Evolutionary conservation across 2,329 filamentous ascomycete species (phyloP).

Genomic region (Phoma sp.): DNA sequence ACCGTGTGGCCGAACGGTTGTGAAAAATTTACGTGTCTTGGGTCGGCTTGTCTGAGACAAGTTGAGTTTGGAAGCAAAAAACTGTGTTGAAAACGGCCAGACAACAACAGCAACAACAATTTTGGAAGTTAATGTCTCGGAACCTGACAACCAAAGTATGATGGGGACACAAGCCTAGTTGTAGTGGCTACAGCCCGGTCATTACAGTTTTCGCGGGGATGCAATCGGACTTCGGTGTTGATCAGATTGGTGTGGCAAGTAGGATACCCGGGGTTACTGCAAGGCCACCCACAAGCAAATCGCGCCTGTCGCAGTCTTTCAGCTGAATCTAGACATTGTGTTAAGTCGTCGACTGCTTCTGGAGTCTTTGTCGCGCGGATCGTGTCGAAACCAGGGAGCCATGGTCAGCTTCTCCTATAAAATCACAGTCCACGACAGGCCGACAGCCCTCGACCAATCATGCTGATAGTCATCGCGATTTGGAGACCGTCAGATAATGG

Average conservation of each 20-base stretch:
- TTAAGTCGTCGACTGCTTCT: background rate
- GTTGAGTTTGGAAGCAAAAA: slow-evolving; percentile 28
- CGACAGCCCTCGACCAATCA: background rate
- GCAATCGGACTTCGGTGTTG: slow-evolving; percentile 10
- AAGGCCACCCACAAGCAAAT: background rate
- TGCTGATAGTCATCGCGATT: background rate
- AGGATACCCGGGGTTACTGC: background rate
- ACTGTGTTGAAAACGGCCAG: slow-evolving; percentile 16
- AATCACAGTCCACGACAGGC: background rate
- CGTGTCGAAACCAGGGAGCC: background rate
- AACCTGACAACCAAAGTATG: background rate
- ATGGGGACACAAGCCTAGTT: background rate
- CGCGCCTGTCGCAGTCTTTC: background rate
- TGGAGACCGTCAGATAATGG: background rate
- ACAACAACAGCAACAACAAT: background rate
- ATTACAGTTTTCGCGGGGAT: slow-evolving; percentile 1
- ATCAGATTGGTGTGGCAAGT: background rate
- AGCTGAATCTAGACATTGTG: background rate
- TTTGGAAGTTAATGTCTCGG: background rate
- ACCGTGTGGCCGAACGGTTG: slow-evolving; percentile 31
- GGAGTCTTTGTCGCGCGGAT: background rate
- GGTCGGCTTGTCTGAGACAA: slow-evolving; percentile 29
- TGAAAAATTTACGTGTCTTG: slow-evolving; percentile 16
- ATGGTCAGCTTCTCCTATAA: background rate
- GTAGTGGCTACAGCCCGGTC: background rate